phyloP scores from a whole-genome alignment of 345 rosid species.

The Brassica rapa region DNA sequence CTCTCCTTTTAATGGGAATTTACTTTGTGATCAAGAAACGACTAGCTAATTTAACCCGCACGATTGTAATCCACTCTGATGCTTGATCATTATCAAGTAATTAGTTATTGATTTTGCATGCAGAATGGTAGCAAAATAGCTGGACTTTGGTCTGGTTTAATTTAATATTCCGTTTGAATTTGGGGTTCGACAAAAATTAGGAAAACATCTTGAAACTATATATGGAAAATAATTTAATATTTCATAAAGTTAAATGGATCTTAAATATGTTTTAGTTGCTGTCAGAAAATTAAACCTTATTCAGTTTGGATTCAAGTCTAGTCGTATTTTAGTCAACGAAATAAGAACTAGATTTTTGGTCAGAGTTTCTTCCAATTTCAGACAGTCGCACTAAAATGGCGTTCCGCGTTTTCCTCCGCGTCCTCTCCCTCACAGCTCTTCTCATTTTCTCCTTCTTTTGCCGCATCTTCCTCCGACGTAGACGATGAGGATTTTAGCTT shows the following conservation, averaged over 20 bases:
- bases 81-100: slow-evolving; percentile 13
- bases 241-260: background rate
- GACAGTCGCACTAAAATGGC: slow-evolving; percentile 44
- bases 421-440: slow-evolving; percentile 51
- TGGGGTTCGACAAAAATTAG: background rate
- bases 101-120: background rate
- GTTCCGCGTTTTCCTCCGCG: slow-evolving; percentile 44
- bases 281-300: background rate
- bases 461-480: slow-evolving; percentile 34
- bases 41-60: slow-evolving; percentile 22
- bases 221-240: background rate
- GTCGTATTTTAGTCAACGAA: slow-evolving; percentile 3
- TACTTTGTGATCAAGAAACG: slow-evolving; percentile 39
- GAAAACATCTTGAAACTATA: background rate
- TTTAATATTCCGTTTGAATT: background rate
- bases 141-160: background rate
- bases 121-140: background rate
- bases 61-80: slow-evolving; percentile 31
- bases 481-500: slow-evolving; percentile 80
- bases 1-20: slow-evolving; percentile 18
- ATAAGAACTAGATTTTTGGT: background rate
- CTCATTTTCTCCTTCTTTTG: slow-evolving; percentile 54
- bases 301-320: background rate
- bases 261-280: background rate
- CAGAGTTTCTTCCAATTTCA: background rate